phyloP scores from a whole-genome alignment of 2,329 filamentous ascomycete genomes.

The Neonectria punicea region DNA sequence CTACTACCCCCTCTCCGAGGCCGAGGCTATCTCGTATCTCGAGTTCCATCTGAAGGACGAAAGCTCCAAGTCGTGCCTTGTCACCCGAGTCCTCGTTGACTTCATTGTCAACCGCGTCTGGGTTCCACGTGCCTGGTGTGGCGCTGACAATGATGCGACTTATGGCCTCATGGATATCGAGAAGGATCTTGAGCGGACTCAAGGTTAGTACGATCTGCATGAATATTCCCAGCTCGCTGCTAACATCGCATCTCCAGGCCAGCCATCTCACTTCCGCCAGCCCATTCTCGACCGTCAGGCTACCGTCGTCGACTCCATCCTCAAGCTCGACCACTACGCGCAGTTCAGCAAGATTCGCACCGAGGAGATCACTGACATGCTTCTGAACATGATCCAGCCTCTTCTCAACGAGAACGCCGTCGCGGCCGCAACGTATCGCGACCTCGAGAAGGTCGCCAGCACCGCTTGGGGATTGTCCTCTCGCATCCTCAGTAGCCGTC shows the following conservation, averaged over 20 bases:
- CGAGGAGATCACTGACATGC: slow-evolving; percentile 55
- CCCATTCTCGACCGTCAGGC: slow-evolving; percentile 53
- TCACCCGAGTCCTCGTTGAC: slow-evolving; percentile 55
- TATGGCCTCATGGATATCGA: slow-evolving; percentile 50
- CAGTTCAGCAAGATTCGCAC: slow-evolving; percentile 49
- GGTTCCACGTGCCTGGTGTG: slow-evolving; percentile 53
- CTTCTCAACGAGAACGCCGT: slow-evolving; percentile 51
- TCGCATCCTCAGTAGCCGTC: slow-evolving; percentile 57
- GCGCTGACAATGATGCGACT: slow-evolving; percentile 49
- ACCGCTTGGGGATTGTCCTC: slow-evolving; percentile 58
- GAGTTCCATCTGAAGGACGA: slow-evolving; percentile 53
- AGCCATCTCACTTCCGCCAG: slow-evolving; percentile 50
- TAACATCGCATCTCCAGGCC: slow-evolving; percentile 42
- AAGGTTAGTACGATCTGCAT: slow-evolving; percentile 40
- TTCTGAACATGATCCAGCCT: slow-evolving; percentile 51
- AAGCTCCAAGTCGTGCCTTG: slow-evolving; percentile 54
- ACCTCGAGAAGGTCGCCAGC: slow-evolving; percentile 55
- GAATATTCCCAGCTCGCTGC: not conserved
- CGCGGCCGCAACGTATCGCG: slow-evolving; percentile 52
- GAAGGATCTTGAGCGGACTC: slow-evolving; percentile 49
- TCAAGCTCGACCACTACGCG: slow-evolving; percentile 46
- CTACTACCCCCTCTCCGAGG: slow-evolving; percentile 51
- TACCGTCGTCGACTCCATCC: slow-evolving; percentile 51
- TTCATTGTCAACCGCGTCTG: slow-evolving; percentile 56
- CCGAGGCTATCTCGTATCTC: slow-evolving; percentile 54